Base-by-base conservation (phyloP, 768 basidiomycete genomes). In the Phaffia tasmanica region DNA sequence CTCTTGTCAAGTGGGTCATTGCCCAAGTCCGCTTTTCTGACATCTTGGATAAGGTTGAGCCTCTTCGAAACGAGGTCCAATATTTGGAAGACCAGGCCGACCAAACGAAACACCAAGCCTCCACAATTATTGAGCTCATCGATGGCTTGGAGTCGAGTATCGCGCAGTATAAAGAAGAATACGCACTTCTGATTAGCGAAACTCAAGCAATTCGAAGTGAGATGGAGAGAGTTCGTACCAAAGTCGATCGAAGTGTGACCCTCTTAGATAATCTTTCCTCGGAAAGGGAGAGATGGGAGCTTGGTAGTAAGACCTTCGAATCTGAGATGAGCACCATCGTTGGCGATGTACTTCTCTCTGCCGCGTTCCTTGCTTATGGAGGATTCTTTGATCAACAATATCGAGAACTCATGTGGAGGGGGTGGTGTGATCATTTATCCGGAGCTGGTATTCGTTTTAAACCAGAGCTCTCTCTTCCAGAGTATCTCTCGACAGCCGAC, bases 341-440 rank as follows among this genome's bases (percentile, higher is more conserved):
- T 47, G 95, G 95, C 29, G 94, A 99, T 75, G 93, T 97, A 55
- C 78, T 99, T 35, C 81, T 98, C 47, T 95, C 94, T 51, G 87
- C 94, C 1, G 95, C 89, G 0, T 98, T 97, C 84, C 78, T 98
- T 67, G 93, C 95, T 1, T 99, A 99, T 72, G 86, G 88, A 25
- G 95, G 95, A 62, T 98, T 91, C 84, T 99, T 98, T 75, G 95
- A 99, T 75, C 95, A 99, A 76, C 86, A 90, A 74, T 94, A 97
- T 78, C 89, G 95, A 68, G 92, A 97, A 76, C 82, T 85, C 67
- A 93, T 95, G 89, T 92, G 89, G 90, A 86, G 91, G 71, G 86
- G 89, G 71, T 99, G 94, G 95, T 84, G 85, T 23, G 82, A 81
- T 67, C 95, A 98, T 75, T 82, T 99, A 46, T 75, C 84, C 2